Percentiles rank a stretch among this genome's conserved stretches.
These are phyloP conservation scores for Aechmea fasciata DNA, from an alignment of 176 grass and related monocot species.

Conservation along the genomic window DNA sequence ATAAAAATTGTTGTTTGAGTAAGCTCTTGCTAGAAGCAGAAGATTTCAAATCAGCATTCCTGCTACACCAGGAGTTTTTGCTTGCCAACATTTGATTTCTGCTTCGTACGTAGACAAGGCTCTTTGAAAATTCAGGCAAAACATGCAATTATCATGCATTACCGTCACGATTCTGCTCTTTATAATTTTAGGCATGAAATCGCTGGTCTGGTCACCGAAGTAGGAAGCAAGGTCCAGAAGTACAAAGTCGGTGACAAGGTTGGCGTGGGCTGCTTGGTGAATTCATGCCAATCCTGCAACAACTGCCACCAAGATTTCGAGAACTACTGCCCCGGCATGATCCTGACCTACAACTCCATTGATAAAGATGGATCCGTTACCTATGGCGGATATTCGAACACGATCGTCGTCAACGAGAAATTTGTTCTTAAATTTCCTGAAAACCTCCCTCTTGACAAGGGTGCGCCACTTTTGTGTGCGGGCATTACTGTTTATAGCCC, in stretches of 20 bases:
- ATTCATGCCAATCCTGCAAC: constrained; percentile 43
- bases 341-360: constrained; percentile 44
- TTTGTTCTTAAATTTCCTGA: constrained; percentile 46
- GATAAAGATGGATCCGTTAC: constrained; percentile 39
- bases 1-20: no score
- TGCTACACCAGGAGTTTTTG: no score
- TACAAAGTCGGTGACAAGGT: constrained; percentile 38
- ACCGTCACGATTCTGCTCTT: neutral
- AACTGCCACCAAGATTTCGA: constrained; percentile 29
- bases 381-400: constrained; percentile 44
- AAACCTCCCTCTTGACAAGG: constrained; percentile 28
- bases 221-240: constrained; percentile 36
- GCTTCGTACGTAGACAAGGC: no score
- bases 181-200: constrained; percentile 49
- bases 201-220: constrained; percentile 33
- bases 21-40: no score
- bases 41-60: no score
- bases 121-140: no score
- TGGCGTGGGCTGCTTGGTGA: constrained; percentile 55
- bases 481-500: constrained; percentile 55
- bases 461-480: constrained; percentile 52
- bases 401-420: constrained; percentile 27
- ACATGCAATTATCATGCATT: no score
- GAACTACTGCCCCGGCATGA: constrained; percentile 41
- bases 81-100: no score